Percentiles rank a stretch among this genome's conserved stretches.
phyloP scores from a whole-genome alignment of 495 filamentous ascomycete species.

The Recurvomyces mirabilis region DNA sequence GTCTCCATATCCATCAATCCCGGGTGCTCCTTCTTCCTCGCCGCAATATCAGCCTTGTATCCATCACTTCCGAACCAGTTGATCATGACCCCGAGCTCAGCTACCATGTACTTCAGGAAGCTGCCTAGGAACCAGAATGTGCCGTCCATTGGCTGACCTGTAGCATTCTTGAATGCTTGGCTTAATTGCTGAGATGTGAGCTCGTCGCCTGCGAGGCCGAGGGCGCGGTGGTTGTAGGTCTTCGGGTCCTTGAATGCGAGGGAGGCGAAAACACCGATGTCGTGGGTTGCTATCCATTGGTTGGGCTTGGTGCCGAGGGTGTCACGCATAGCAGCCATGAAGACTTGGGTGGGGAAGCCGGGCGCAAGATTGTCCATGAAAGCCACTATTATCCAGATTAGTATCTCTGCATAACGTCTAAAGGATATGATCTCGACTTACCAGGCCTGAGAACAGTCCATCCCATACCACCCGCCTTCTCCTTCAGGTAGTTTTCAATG shows the following conservation, averaged over 20 bases:
- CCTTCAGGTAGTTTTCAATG: slow-evolving; percentile 50
- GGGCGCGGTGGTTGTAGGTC: slow-evolving; percentile 34
- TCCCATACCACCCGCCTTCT: slow-evolving; percentile 37
- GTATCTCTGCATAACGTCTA: background rate
- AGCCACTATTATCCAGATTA: slow-evolving; percentile 35
- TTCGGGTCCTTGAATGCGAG: slow-evolving; percentile 45
- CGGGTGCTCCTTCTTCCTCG: slow-evolving; percentile 40
- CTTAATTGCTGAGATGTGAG: slow-evolving; percentile 41
- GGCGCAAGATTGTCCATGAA: slow-evolving; percentile 58
- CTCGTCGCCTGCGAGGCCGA: slow-evolving; percentile 51
- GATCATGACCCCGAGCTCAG: slow-evolving; percentile 51
- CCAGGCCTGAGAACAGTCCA: slow-evolving; percentile 25
- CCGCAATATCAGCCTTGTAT: slow-evolving; percentile 47
- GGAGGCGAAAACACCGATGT: slow-evolving; percentile 56
- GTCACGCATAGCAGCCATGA: slow-evolving; percentile 42
- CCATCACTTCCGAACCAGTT: slow-evolving; percentile 51
- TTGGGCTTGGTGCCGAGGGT: slow-evolving; percentile 39
- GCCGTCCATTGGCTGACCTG: slow-evolving; percentile 27
- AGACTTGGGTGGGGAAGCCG: slow-evolving; percentile 48
- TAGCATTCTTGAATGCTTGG: slow-evolving; percentile 39
- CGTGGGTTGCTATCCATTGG: slow-evolving; percentile 45
- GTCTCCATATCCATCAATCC: slow-evolving; percentile 45
- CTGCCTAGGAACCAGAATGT: slow-evolving; percentile 26
- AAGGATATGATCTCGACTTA: background rate
- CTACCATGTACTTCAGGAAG: slow-evolving; percentile 35